Percentiles rank a stretch among this genome's conserved stretches.
phyloP scores from a whole-genome alignment of 2,329 filamentous ascomycete species.

The Acarospora socialis region DNA sequence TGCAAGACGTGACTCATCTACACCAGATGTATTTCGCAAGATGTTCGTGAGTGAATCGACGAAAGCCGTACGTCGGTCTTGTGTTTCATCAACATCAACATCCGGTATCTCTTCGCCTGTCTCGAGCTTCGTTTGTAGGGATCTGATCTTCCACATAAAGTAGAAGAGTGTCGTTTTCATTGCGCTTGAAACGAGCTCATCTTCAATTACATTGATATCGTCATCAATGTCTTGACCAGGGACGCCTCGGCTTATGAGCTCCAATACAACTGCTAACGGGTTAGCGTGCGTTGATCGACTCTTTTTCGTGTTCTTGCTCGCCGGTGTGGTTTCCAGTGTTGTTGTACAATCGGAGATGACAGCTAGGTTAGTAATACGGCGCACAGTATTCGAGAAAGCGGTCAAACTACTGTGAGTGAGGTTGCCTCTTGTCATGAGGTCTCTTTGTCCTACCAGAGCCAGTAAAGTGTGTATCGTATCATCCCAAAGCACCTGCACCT shows the following conservation, averaged over 20 bases:
- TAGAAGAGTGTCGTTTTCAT: constrained; percentile 72
- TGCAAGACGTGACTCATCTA: constrained; percentile 65
- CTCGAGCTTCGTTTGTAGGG: constrained; percentile 41
- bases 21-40: constrained; percentile 39
- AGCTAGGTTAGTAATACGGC: constrained; percentile 68
- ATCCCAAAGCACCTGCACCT: constrained; percentile 74
- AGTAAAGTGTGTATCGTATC: constrained; percentile 61
- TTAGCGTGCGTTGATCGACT: constrained; percentile 25
- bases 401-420: constrained; percentile 50
- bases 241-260: constrained; percentile 59
- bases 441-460: constrained; percentile 52
- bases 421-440: too few relatives aligned
- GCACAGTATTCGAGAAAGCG: constrained; percentile 58
- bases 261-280: constrained; percentile 53
- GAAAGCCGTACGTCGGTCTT: constrained; percentile 41
- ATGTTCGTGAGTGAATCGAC: constrained; percentile 34
- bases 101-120: constrained; percentile 42
- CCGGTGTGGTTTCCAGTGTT: constrained; percentile 18
- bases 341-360: constrained; percentile 59
- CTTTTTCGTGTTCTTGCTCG: constrained; percentile 28
- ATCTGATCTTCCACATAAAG: constrained; percentile 82
- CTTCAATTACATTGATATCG: constrained; percentile 61
- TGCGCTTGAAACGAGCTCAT: constrained; percentile 60
- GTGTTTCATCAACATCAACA: constrained; percentile 53
- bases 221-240: constrained; percentile 50